These are phyloP conservation scores for Dactylellina haptotyla DNA, from an alignment of 2,329 filamentous ascomycete genomes.

Conservation along the genomic window DNA sequence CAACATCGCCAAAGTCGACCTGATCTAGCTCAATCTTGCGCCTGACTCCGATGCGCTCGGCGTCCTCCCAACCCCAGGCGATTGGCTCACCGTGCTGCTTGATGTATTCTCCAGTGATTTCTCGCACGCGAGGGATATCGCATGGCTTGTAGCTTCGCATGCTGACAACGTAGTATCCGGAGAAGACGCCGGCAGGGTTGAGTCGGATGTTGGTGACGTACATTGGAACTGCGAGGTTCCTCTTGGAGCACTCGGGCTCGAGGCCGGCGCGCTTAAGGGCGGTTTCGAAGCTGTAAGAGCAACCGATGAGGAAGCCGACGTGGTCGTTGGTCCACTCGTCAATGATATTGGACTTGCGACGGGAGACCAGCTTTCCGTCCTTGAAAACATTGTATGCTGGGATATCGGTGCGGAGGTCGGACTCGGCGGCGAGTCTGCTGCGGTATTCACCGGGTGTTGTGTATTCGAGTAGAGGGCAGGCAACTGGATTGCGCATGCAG, in stretches of 20 bases:
- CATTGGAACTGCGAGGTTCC: slow-evolving; percentile 68
- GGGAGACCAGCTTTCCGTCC: slow-evolving; percentile 62
- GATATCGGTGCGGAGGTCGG: slow-evolving; percentile 70
- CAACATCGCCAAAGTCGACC: slow-evolving; percentile 70
- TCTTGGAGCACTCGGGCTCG: slow-evolving; percentile 63
- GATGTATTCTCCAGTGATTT: slow-evolving; percentile 68
- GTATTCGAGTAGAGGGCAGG: slow-evolving; percentile 71
- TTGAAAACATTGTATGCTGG: slow-evolving; percentile 71
- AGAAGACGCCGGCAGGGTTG: slow-evolving; percentile 70
- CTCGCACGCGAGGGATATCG: slow-evolving; percentile 67
- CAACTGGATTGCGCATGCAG: slow-evolving; percentile 71
- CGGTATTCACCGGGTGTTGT: slow-evolving; percentile 63
- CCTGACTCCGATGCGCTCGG: slow-evolving; percentile 66
- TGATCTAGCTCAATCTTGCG: slow-evolving; percentile 63
- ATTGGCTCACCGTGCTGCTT: slow-evolving; percentile 73
- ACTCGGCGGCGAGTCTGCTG: slow-evolving; percentile 61
- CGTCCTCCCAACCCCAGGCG: slow-evolving; percentile 72
- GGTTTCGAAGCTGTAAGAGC: slow-evolving; percentile 72
- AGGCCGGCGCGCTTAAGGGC: slow-evolving; percentile 67
- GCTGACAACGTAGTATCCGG: slow-evolving; percentile 69
- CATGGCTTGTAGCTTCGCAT: slow-evolving; percentile 69
- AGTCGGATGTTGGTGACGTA: slow-evolving; percentile 70
- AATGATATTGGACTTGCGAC: slow-evolving; percentile 63
- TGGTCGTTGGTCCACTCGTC: slow-evolving; percentile 69
- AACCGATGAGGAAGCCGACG: slow-evolving; percentile 72